Base-by-base conservation (phyloP, 2,329 filamentous ascomycete species). In the Fusarium veterinarium region DNA sequence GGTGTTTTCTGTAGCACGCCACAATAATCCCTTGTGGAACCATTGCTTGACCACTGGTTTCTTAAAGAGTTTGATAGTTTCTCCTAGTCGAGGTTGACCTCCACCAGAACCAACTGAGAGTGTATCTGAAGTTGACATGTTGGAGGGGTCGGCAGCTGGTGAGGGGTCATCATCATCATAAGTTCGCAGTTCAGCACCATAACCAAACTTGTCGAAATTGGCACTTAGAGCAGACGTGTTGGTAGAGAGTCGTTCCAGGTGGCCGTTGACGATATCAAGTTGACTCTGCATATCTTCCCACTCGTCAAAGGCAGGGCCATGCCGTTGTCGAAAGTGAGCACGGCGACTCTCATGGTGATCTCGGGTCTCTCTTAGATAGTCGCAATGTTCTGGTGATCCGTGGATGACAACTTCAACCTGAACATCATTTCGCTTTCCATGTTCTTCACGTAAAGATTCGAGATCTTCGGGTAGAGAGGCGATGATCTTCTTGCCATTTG, bases 161-260 rank as follows among this genome's bases (percentile, higher is more conserved):
- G 56, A 28, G 9, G 68, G 67, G 5, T 78, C 75, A 17, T 72
- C 76, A 6, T 83, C 80, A 20, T 77, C 66, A 73, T 82, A 87
- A 60, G 85, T 87, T 61, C 89, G 82, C 58, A 91, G 79, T 77
- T 88, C 85, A 33, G 89, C 89, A 53, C 84, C 85, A 76, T 91
- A 92, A 3, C 90, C 90, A 80, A 90, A 92, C 75, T 89, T 89
- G 60, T 84, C 85, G 77, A 91, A 91, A 76, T 88, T 91, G 38
- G 88, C 88, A 73, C 89, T 87, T 28, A 91, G 80, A 23, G 86
- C 76, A n/a, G 88, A 85, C 7, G 86, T 84, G 74, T 89, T 87
- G 63, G 86, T 85, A 5, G 83, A 86, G 57, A 91, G 80, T 68
- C 84, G 82, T 64, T 89, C 85, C 11, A 91, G 79, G 77, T 91